A percentile compares a stretch with the other conserved stretches of the same genome.
phyloP scores from a whole-genome alignment of 768 basidiomycete genomes.

The Leccinum fibrillosum region DNA sequence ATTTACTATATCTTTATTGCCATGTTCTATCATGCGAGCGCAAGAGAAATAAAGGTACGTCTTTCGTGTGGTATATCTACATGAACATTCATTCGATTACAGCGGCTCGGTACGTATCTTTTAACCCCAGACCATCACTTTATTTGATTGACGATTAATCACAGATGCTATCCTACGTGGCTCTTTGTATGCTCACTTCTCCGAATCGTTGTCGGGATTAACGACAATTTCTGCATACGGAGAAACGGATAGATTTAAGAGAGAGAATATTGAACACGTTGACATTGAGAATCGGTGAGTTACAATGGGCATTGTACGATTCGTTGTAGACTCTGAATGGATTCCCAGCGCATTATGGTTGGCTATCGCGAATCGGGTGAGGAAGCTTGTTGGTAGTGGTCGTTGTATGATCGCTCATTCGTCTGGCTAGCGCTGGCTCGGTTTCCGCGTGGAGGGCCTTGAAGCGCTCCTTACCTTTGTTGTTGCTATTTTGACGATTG shows the following conservation, averaged over 20 bases:
- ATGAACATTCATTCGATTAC: conserved; percentile 4
- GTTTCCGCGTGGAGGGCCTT: conserved; percentile 84
- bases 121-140: background rate
- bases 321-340: background rate
- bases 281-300: conserved; percentile 78
- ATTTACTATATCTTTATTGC: conserved; percentile 69
- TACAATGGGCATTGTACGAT: background rate
- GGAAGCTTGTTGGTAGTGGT: background rate
- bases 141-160: background rate
- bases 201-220: conserved; percentile 83
- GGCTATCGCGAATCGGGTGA: conserved; percentile 76
- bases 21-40: conserved; percentile 80
- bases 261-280: conserved; percentile 70
- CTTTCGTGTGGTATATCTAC: background rate
- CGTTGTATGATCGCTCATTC: background rate
- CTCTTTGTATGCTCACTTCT: conserved; percentile 88
- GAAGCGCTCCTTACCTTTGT: conserved; percentile 69
- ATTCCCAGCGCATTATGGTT: conserved; percentile 72
- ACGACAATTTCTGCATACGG: conserved; percentile 88
- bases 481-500: conserved; percentile 78
- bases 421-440: conserved; percentile 69
- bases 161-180: conserved; percentile 82
- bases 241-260: conserved; percentile 69
- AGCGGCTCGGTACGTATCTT: conserved; percentile 52
- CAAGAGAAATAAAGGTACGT: conserved; percentile 78